These are phyloP conservation scores for Chrysoporthe puriensis DNA, from an alignment of 2,329 filamentous ascomycete genomes.

Conservation along the genomic window DNA sequence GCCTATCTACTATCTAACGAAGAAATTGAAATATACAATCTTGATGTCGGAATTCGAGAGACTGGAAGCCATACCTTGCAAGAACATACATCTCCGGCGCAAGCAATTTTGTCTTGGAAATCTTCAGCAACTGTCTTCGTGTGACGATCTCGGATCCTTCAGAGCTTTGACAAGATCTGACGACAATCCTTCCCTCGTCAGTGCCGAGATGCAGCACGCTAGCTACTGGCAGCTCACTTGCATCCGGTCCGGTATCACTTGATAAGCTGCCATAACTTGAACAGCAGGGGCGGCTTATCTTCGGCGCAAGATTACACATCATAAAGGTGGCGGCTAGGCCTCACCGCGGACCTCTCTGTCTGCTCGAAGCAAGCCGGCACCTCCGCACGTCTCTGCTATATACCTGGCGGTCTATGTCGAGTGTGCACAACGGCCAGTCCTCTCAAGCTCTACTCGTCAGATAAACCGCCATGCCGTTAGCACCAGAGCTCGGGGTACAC, in stretches of 20 bases:
- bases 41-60: background rate
- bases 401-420: background rate
- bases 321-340: background rate
- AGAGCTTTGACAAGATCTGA: background rate
- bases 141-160: background rate
- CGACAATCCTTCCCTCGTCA: background rate
- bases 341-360: background rate
- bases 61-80: background rate
- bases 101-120: background rate
- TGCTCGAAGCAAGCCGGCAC: background rate
- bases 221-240: background rate
- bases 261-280: slow-evolving; percentile 9
- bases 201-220: background rate
- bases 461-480: slow-evolving; percentile 10
- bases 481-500: slow-evolving; percentile 8
- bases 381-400: background rate
- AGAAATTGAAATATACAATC: background rate
- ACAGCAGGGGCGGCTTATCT: slow-evolving; percentile 6
- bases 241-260: slow-evolving; percentile 10
- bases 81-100: background rate
- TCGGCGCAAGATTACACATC: background rate
- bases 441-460: background rate
- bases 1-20: background rate
- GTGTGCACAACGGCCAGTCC: background rate
- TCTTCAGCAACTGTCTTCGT: background rate